Evolutionary conservation across 2,329 filamentous ascomycete species (phyloP), one percentile per base, ranked within the genome.

Genomic region (Didymellaceae sp.): DNA sequence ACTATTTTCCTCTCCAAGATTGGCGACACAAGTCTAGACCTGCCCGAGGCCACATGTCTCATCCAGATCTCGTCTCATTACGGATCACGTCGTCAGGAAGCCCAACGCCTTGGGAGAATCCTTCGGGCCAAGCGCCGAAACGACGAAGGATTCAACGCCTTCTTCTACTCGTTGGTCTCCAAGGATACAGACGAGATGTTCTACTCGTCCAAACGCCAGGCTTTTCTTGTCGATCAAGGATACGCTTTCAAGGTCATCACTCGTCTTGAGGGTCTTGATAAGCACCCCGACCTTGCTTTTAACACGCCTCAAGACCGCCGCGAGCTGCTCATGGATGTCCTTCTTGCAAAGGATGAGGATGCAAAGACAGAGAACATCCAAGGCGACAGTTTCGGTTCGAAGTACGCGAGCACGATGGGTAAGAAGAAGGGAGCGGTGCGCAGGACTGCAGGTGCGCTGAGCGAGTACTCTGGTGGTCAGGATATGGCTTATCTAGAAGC

Each of bases 161-260:
- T 97, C 74, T 99, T 99, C 78, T 99, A 99, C 76, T 96, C 91
- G 0, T 82, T 99, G 1, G 94, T 99, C 3, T 96, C 90, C 5
- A 97, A 97, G 72, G 94, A 99, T 70, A 99, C 94, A 0, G 88
- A 92, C 55, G 94, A 99, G 73, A 97, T 99, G 93, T 94, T 87
- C 70, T 99, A 96, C 73, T 97, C 93, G 0, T 92, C 91, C 4
- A 97, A 97, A 74, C 85, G 94, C 8, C 94, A 99, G 74, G 93
- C 94, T 1, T 99, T 99, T 77, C 80, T 99, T 1, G 92, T 99
- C 17, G 94, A 99, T 61, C 94, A 99, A 74, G 94, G 94, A 8
- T 99, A 99, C 71, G 93, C 94, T 0, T 99, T 99, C 82, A 97
- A 97, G 72, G 93, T 97, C 55, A 99, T 99, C 71, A 99, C 94